Percentiles rank a stretch among this genome's conserved stretches.
These are phyloP conservation scores for Boletus sp. DNA, from an alignment of 1,284 basidiomycete genomes.

Conservation along the genomic window DNA sequence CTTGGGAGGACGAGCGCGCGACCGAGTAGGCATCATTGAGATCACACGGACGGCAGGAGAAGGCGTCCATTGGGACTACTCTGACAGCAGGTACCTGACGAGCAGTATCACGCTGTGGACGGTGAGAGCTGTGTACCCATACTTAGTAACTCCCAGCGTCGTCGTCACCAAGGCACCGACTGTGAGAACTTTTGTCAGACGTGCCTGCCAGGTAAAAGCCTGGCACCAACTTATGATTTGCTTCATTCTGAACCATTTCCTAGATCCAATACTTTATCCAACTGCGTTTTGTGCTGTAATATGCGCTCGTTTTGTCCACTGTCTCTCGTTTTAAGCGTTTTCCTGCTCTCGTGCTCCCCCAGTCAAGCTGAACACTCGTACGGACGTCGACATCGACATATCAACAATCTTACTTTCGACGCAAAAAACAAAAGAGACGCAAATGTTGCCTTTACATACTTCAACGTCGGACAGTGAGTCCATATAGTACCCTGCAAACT, in stretches of 20 bases:
- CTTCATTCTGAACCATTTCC: too few species aligned
- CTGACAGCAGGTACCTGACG: too few species aligned
- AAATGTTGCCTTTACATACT: constrained; percentile 27
- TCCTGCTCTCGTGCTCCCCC: constrained; percentile 17
- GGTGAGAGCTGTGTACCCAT: too few species aligned
- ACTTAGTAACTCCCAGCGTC: too few species aligned
- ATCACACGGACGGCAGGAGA: too few species aligned
- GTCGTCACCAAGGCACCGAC: background rate
- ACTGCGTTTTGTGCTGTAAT: constrained; percentile 15
- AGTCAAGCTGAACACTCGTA: constrained; percentile 11
- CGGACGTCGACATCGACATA: constrained; percentile 13
- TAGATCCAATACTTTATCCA: background rate
- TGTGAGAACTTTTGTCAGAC: background rate
- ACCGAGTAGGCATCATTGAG: too few species aligned
- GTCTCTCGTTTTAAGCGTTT: constrained; percentile 23
- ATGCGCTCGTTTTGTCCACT: constrained; percentile 29
- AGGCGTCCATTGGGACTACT: too few species aligned
- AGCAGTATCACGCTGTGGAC: too few species aligned
- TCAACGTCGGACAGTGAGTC: constrained; percentile 26
- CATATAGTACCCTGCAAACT: background rate
- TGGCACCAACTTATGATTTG: too few species aligned
- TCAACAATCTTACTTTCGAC: background rate
- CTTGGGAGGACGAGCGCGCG: too few species aligned
- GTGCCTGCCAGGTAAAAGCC: background rate
- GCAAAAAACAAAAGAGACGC: constrained; percentile 19